Base-by-base conservation (phyloP, 768 basidiomycete genomes). In the Serpula lacrymans region DNA sequence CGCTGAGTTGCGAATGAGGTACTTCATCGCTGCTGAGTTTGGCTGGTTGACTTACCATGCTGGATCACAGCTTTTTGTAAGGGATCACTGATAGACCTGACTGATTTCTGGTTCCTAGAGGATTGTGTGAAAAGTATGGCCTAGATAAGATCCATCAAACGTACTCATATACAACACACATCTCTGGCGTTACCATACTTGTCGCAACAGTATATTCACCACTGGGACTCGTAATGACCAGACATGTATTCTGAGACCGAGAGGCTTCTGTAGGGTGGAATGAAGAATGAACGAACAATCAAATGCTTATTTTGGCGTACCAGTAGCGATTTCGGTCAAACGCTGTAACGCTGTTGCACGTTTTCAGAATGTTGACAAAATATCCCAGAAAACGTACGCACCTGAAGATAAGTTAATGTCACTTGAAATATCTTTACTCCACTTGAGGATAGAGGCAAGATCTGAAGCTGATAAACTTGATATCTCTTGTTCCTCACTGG, bases 191-290 rank as follows among this genome's bases (percentile, higher is more conserved):
- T 16, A 59, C 58, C 73, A 83, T 78, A 48, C 76, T 81, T 11
- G 83, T 85, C 1, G 80, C 80, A 4, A 86, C 72, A 5, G 75
- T 77, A 57, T 84, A 84, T 48, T 86, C 83, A 6, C 83, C 83
- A 9, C 74, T 79, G 52, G 84, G 82, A 2, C 78, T 69, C 1
- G 80, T 78, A 45, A 86, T 79, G 10, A 82, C 79, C 24, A 86
- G 72, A 45, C 77, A 81, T 1, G 81, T 80, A 40, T 68, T 77
- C 53, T 84, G 78, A 2, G 83, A 83, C 2, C 77, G 78, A 30
- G 78, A 84, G 1, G 74, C 77, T 54, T 82, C 82, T 80, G 45
- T 22, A 28, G 34, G 18, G 55, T 12, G 53, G 50, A 35, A 24
- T 12, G 27, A n/a, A n/a, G 8, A 40, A 26, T 5, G 10, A 14